These are phyloP conservation scores for Scedosporium apiospermum DNA, from an alignment of 2,329 filamentous ascomycete species.

Conservation along the genomic window DNA sequence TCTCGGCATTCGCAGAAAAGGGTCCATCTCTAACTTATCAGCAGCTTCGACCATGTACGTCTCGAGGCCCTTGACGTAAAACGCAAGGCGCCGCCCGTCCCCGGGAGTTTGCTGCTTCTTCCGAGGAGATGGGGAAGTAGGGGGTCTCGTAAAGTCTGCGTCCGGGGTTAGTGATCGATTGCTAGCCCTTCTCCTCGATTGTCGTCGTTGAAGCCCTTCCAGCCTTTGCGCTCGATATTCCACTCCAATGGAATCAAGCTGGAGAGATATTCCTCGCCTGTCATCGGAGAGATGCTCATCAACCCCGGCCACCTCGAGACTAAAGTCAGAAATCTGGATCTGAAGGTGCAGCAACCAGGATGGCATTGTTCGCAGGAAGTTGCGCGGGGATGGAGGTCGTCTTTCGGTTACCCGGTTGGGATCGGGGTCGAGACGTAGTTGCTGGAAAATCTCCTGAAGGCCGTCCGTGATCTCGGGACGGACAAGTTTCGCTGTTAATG, in stretches of 20 bases:
- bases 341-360: constrained; percentile 77
- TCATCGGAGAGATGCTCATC: constrained; percentile 76
- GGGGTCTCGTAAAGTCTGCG: constrained; percentile 43
- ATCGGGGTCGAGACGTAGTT: constrained; percentile 64
- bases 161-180: constrained; percentile 66
- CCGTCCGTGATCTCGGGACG: constrained; percentile 89
- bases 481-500: constrained; percentile 81
- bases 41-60: constrained; percentile 83
- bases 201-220: constrained; percentile 50
- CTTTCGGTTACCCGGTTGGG: constrained; percentile 37
- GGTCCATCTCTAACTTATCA: constrained; percentile 74
- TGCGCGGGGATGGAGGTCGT: constrained; percentile 43
- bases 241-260: constrained; percentile 77
- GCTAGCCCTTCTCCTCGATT: constrained; percentile 59
- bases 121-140: constrained; percentile 21
- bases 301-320: constrained; percentile 80
- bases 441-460: constrained; percentile 79
- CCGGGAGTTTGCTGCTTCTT: constrained; percentile 47
- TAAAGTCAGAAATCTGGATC: constrained; percentile 81
- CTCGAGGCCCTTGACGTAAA: constrained; percentile 78
- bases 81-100: constrained; percentile 72
- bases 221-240: constrained; percentile 80
- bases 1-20: constrained; percentile 76
- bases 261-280: constrained; percentile 72
- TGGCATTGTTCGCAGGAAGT: constrained; percentile 70